Evolutionary conservation across 257 asterid genomes (phyloP).

Genomic region (Echium plantagineum): DNA sequence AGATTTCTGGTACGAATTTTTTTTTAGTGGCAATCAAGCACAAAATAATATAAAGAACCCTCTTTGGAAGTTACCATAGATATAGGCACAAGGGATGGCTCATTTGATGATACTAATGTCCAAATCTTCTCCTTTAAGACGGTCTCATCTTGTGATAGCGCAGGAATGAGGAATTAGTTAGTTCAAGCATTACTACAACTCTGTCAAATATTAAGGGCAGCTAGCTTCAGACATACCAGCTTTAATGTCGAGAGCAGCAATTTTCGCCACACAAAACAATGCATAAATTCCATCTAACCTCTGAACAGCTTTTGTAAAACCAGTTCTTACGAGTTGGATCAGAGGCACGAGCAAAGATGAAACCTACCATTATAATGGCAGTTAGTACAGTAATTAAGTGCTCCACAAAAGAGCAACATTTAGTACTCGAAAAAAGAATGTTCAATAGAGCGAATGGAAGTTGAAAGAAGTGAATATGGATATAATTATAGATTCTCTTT

Average conservation of each 20-base stretch:
- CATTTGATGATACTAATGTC: conserved; percentile 83
- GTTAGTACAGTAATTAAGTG: conserved; percentile 6
- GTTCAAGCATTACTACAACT: not conserved
- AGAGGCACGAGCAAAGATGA: conserved; percentile 70
- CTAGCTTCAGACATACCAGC: conserved; percentile 50
- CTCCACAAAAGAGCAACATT: not conserved
- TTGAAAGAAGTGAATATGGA: not conserved
- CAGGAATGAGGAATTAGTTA: conserved; percentile 17
- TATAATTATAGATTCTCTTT: not conserved
- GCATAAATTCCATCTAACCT: conserved; percentile 94
- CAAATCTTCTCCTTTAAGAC: conserved; percentile 84
- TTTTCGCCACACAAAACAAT: conserved; percentile 57
- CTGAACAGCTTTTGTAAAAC: conserved; percentile 85
- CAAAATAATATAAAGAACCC: conserved; percentile 16
- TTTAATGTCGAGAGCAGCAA: conserved; percentile 79
- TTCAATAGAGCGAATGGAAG: not conserved
- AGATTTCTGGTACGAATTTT: not conserved
- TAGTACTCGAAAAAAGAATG: too few species aligned
- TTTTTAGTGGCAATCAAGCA: not conserved
- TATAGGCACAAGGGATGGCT: conserved; percentile 74
- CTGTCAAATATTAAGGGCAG: not conserved
- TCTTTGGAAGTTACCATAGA: conserved; percentile 41
- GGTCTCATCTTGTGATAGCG: conserved; percentile 57
- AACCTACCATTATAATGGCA: conserved; percentile 36
- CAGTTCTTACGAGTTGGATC: conserved; percentile 86